Percentiles rank a stretch among this genome's conserved stretches.
Conservation (phyloP, 352 stramenopile genomes). For the Thalassiosira sp. region DNA sequence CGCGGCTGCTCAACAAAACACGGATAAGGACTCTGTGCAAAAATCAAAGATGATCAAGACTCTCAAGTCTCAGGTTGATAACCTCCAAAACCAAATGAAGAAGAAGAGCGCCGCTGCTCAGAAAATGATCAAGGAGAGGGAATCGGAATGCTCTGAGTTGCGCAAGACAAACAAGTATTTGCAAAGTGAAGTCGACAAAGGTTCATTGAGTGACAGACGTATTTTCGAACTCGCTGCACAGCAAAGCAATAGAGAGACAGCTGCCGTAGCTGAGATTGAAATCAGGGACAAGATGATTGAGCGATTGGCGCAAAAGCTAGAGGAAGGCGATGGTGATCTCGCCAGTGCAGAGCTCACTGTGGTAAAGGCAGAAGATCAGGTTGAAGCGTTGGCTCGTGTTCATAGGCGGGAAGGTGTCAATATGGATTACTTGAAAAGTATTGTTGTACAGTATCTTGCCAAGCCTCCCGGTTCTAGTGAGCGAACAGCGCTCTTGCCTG, state of each 20-base stretch:
- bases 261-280: conserved; percentile 72
- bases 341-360: conserved; percentile 71
- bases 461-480: conserved; percentile 81
- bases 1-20: conserved; percentile 47
- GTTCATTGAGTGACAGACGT: conserved; percentile 76
- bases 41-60: conserved; percentile 67
- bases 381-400: conserved; percentile 74
- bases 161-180: conserved; percentile 74
- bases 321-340: conserved; percentile 70
- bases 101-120: conserved; percentile 81
- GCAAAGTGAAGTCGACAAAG: conserved; percentile 82
- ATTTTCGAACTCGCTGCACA: conserved; percentile 84
- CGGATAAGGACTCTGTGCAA: conserved; percentile 49
- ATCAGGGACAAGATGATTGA: conserved; percentile 76
- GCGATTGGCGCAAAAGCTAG: conserved; percentile 64
- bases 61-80: conserved; percentile 71
- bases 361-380: conserved; percentile 69
- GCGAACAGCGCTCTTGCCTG: conserved; percentile 71
- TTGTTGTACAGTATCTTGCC: conserved; percentile 82
- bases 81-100: conserved; percentile 75
- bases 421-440: conserved; percentile 84
- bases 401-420: conserved; percentile 81
- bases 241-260: conserved; percentile 80
- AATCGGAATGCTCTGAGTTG: conserved; percentile 72
- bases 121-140: conserved; percentile 76